Evolutionary conservation across 208 protist genomes (phyloP).

Genomic region (Tritrichomonas foetus): DNA sequence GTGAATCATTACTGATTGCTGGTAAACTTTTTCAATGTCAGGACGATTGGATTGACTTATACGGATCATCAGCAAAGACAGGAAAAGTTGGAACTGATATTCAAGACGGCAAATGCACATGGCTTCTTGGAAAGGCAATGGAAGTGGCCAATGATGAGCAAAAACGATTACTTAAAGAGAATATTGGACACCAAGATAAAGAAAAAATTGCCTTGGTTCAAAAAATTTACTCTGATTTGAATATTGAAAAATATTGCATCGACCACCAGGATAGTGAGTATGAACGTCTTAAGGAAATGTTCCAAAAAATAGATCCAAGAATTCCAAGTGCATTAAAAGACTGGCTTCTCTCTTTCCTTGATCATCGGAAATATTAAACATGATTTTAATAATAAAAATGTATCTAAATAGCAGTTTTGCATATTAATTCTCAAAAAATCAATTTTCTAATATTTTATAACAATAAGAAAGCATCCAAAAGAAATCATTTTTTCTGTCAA

Average conservation of each 20-base stretch:
- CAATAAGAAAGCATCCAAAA: too few species aligned
- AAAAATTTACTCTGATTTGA: background rate
- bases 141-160: constrained; percentile 22
- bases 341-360: background rate
- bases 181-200: constrained; percentile 10
- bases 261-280: background rate
- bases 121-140: constrained; percentile 78
- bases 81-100: constrained; percentile 68
- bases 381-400: background rate
- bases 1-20: background rate
- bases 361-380: background rate
- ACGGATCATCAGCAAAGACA: constrained; percentile 53
- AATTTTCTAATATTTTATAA: too few species aligned
- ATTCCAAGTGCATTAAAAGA: background rate
- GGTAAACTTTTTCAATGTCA: constrained; percentile 54
- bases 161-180: background rate
- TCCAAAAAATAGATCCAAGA: background rate
- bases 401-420: background rate
- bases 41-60: constrained; percentile 67
- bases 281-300: background rate
- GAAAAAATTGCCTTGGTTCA: constrained; percentile 23
- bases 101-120: constrained; percentile 74
- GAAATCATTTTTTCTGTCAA: too few species aligned
- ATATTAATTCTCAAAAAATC: too few species aligned
- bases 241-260: background rate